A percentile compares a stretch with the other conserved stretches of the same genome.
phyloP scores from a whole-genome alignment of 2,329 filamentous ascomycete genomes.

The Sporothrix euskadiensis region DNA sequence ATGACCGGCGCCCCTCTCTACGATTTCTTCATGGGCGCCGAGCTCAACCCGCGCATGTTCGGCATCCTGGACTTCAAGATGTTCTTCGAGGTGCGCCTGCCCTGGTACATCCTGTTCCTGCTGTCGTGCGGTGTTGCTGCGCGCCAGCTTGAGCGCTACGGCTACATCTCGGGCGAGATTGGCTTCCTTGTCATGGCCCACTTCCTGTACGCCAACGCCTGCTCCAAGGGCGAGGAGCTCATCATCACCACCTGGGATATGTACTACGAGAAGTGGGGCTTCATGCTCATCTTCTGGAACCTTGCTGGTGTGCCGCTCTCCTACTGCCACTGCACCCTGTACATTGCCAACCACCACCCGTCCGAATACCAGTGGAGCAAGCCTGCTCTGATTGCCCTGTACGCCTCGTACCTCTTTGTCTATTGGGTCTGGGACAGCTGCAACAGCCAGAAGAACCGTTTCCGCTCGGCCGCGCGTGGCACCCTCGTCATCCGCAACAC shows the following conservation, averaged over 20 bases:
- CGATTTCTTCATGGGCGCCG: conserved; percentile 89
- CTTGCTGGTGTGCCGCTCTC: conserved; percentile 76
- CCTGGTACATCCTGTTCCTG: conserved; percentile 82
- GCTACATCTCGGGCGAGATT: conserved; percentile 73
- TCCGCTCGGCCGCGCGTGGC: conserved; percentile 70
- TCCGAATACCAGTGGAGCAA: conserved; percentile 67
- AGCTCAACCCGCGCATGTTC: conserved; percentile 84
- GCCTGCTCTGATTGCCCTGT: conserved; percentile 61
- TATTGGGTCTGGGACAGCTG: conserved; percentile 85
- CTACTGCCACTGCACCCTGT: conserved; percentile 83
- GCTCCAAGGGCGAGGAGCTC: conserved; percentile 78
- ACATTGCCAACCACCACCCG: conserved; percentile 72
- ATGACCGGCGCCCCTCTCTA: conserved; percentile 84
- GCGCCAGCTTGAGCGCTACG: conserved; percentile 74
- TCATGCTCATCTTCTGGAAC: conserved; percentile 91
- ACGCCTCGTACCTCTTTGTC: conserved; percentile 66
- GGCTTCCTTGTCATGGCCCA: conserved; percentile 75
- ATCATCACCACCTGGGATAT: conserved; percentile 84
- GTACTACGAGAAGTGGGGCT: conserved; percentile 87
- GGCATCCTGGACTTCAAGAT: conserved; percentile 87
- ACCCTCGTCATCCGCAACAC: conserved; percentile 64
- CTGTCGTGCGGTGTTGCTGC: conserved; percentile 68
- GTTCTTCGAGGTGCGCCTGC: conserved; percentile 84
- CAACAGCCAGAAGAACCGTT: conserved; percentile 84
- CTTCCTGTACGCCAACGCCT: conserved; percentile 80